These are phyloP conservation scores for Mucor plumbeus DNA, from an alignment of 371 early-diverging fungal species.

Conservation along the genomic window DNA sequence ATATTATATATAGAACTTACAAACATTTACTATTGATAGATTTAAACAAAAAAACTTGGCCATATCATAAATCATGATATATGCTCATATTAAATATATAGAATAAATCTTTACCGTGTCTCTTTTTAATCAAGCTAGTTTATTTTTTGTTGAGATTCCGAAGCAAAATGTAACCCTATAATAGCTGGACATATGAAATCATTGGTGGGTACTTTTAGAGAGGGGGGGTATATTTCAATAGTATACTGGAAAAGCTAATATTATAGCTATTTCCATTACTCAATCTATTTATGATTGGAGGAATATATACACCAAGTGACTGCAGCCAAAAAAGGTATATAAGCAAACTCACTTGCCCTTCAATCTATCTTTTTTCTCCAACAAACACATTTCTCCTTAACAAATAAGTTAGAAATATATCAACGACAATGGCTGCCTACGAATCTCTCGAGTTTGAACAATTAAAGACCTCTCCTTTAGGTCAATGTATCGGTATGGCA, in stretches of 20 bases:
- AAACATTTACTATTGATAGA: neutral
- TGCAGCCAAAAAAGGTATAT: constrained; percentile 17
- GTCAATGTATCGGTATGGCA: constrained; percentile 39
- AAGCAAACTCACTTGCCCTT: neutral
- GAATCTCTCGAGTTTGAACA: constrained; percentile 40
- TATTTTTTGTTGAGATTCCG: constrained; percentile 6
- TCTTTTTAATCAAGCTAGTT: neutral
- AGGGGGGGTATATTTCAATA: constrained; percentile 21
- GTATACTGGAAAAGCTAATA: neutral
- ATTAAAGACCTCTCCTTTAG: constrained; percentile 39
- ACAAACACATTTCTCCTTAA: neutral
- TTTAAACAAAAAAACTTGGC: neutral
- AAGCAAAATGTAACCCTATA: constrained; percentile 1
- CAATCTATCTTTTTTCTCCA: neutral
- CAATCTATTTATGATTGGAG: constrained; percentile 8
- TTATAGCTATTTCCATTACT: constrained; percentile 6
- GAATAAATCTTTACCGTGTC: neutral
- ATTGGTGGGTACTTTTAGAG: neutral
- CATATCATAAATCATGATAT: neutral
- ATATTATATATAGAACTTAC: neutral
- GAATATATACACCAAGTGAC: constrained; percentile 2
- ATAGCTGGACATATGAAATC: constrained; percentile 17
- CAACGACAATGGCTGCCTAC: constrained; percentile 32
- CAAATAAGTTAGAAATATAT: neutral
- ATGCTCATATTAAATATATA: neutral